These are phyloP conservation scores for Pichia rugopelliculosa DNA, from an alignment of 805 yeast genomes.

Conservation along the genomic window DNA sequence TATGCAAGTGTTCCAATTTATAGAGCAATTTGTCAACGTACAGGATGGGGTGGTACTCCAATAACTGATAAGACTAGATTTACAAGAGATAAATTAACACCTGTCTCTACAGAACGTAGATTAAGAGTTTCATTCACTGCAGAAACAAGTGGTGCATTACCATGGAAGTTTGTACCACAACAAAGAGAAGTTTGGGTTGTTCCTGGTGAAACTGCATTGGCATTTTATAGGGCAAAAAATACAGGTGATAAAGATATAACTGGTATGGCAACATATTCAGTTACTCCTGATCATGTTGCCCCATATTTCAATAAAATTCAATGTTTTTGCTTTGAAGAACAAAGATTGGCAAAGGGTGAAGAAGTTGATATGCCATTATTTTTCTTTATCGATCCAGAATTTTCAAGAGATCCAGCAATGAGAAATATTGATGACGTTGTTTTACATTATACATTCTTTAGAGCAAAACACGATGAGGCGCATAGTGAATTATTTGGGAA, in stretches of 20 bases:
- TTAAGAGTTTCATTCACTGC: slow-evolving; percentile 84
- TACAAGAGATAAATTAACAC: slow-evolving; percentile 79
- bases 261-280: slow-evolving; percentile 98
- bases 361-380: slow-evolving; percentile 99
- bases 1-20: slow-evolving; percentile 92
- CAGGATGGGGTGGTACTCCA: slow-evolving; percentile 96
- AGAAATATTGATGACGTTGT: slow-evolving; percentile 84
- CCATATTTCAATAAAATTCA: slow-evolving; percentile 96
- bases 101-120: slow-evolving; percentile 78
- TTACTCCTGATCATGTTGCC: slow-evolving; percentile 93
- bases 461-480: slow-evolving; percentile 34
- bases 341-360: slow-evolving; percentile 86
- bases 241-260: slow-evolving; percentile 80
- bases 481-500: slow-evolving; percentile 23
- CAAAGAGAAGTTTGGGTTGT: slow-evolving; percentile 87
- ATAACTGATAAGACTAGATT: slow-evolving; percentile 75
- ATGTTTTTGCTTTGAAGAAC: slow-evolving; percentile 98
- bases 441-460: slow-evolving; percentile 88
- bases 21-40: slow-evolving; percentile 83
- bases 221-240: slow-evolving; percentile 90
- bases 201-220: slow-evolving; percentile 97
- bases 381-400: slow-evolving; percentile 94
- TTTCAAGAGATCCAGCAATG: slow-evolving; percentile 88
- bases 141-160: slow-evolving; percentile 81
- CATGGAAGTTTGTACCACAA: slow-evolving; percentile 93